A percentile compares a stretch with the other conserved stretches of the same genome.
phyloP scores from a whole-genome alignment of 2,329 filamentous ascomycete species.

The Penicillium sp. region DNA sequence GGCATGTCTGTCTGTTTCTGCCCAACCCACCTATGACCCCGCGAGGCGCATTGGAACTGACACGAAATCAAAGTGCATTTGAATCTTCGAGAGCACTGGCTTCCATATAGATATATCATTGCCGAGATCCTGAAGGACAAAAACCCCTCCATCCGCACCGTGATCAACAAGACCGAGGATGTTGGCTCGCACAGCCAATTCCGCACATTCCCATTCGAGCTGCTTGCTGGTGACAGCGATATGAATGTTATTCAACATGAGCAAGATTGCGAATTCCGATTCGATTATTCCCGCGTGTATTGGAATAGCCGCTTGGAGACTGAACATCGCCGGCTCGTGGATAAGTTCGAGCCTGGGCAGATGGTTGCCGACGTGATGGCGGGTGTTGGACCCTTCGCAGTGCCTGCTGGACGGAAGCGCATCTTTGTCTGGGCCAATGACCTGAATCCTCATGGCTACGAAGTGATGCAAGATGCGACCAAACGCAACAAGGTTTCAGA shows the following conservation, averaged over 20 bases:
- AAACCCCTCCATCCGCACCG: slow-evolving; percentile 77
- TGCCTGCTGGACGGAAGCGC: slow-evolving; percentile 84
- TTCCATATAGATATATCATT: slow-evolving; percentile 84
- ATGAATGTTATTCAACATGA: slow-evolving; percentile 82
- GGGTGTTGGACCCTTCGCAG: slow-evolving; percentile 91
- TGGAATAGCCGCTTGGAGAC: slow-evolving; percentile 93
- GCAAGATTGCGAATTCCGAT: slow-evolving; percentile 81
- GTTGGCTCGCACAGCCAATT: slow-evolving; percentile 85
- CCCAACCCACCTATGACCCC: not conserved
- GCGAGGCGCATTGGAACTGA: slow-evolving; percentile 15
- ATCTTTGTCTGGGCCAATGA: slow-evolving; percentile 98
- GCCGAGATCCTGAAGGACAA: slow-evolving; percentile 88
- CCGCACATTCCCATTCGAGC: slow-evolving; percentile 90
- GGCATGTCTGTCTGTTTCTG: slow-evolving; percentile 71
- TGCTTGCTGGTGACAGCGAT: slow-evolving; percentile 79
- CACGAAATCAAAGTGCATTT: slow-evolving; percentile 68
- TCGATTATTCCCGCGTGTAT: slow-evolving; percentile 96
- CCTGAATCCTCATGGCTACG: slow-evolving; percentile 87
- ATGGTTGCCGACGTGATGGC: slow-evolving; percentile 97
- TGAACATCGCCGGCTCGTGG: slow-evolving; percentile 81
- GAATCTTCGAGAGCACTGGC: slow-evolving; percentile 81
- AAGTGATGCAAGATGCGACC: slow-evolving; percentile 70
- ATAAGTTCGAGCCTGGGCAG: slow-evolving; percentile 77
- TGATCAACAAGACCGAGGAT: slow-evolving; percentile 93
- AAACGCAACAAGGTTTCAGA: slow-evolving; percentile 75